These are phyloP conservation scores for Ottelia alismoides DNA, from an alignment of 106 monocot genomes.

Conservation along the genomic window DNA sequence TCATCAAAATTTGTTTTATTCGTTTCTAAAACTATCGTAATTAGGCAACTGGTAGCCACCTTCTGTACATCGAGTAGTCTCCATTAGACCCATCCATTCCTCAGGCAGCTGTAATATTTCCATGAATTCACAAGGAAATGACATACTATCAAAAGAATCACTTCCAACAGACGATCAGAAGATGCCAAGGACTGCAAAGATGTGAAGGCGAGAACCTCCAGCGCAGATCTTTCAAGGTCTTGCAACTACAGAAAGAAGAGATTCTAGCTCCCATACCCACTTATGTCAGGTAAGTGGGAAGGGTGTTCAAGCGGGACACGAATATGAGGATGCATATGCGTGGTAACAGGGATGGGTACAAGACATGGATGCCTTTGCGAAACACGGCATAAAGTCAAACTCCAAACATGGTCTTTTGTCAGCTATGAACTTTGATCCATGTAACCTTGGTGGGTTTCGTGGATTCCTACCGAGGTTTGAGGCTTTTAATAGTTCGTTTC, in stretches of 20 bases:
- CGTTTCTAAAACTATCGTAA: slow-evolving; percentile 64
- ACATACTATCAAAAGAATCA: slow-evolving; percentile 9
- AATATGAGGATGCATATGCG: slow-evolving; percentile 98
- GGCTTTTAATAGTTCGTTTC: slow-evolving; percentile 4
- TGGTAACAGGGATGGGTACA: slow-evolving; percentile 95
- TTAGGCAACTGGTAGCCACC: slow-evolving; percentile 58
- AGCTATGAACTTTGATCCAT: slow-evolving; percentile 11
- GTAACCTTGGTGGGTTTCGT: slow-evolving; percentile 1
- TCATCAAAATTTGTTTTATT: no score
- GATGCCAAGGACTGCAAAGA: slow-evolving; percentile 47
- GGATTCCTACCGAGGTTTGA: slow-evolving; percentile 12
- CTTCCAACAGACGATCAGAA: slow-evolving; percentile 10
- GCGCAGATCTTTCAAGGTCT: slow-evolving; percentile 56
- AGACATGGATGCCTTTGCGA: slow-evolving; percentile 72
- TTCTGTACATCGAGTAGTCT: slow-evolving; percentile 56
- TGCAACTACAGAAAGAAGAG: slow-evolving; percentile 85
- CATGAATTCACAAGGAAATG: slow-evolving; percentile 1
- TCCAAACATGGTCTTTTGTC: slow-evolving; percentile 15
- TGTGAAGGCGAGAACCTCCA: slow-evolving; percentile 46
- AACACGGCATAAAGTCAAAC: slow-evolving; percentile 44
- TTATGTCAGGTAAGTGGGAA: slow-evolving; percentile 86
- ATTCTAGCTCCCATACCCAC: slow-evolving; percentile 91
- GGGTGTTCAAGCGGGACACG: slow-evolving; percentile 87
- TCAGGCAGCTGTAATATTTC: slow-evolving; percentile 8
- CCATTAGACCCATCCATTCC: slow-evolving; percentile 18